A percentile compares a stretch with the other conserved stretches of the same genome.
These are phyloP conservation scores for Bryum argenteum DNA, from an alignment of 225 moss, liverwort and hornwort species.

Conservation along the genomic window DNA sequence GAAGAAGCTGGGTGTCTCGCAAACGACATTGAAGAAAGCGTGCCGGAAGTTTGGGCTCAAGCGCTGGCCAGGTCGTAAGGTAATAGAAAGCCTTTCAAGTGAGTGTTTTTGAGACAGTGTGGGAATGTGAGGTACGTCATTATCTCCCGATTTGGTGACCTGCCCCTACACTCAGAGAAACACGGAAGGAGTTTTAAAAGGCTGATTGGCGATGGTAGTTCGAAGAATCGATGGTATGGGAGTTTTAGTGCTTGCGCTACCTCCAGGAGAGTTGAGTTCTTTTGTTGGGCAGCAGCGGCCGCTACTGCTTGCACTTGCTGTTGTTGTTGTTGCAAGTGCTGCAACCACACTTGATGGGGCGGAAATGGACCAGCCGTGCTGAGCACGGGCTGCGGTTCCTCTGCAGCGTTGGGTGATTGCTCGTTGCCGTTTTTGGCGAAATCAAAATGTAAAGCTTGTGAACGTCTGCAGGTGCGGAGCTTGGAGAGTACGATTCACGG, in stretches of 20 bases:
- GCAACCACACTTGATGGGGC: constrained; percentile 90
- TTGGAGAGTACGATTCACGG: constrained; percentile 87
- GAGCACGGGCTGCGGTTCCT: constrained; percentile 34
- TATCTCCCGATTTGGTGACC: constrained; percentile 30
- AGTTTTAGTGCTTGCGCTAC: constrained; percentile 38
- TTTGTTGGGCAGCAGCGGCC: constrained; percentile 33
- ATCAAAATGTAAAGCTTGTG: no score
- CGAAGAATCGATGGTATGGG: background rate
- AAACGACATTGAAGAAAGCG: constrained; percentile 91
- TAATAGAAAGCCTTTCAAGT: constrained; percentile 12
- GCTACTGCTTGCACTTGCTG: constrained; percentile 45
- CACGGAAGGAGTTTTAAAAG: background rate
- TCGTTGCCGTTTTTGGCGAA: constrained; percentile 64
- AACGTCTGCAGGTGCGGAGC: constrained; percentile 35
- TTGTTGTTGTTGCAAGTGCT: constrained; percentile 81
- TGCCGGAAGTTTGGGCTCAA: constrained; percentile 92
- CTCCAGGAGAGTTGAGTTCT: constrained; percentile 46
- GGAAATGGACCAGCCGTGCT: constrained; percentile 50
- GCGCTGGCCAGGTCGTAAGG: constrained; percentile 97
- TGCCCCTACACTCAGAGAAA: constrained; percentile 31
- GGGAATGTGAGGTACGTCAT: constrained; percentile 4
- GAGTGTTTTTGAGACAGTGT: no score
- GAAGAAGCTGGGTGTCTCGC: constrained; percentile 90
- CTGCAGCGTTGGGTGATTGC: constrained; percentile 48
- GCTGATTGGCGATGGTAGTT: background rate